Evolutionary conservation across 306 rosid genomes (phyloP), one percentile per base, ranked within the genome.

Genomic region (Cucurbita maxima): DNA sequence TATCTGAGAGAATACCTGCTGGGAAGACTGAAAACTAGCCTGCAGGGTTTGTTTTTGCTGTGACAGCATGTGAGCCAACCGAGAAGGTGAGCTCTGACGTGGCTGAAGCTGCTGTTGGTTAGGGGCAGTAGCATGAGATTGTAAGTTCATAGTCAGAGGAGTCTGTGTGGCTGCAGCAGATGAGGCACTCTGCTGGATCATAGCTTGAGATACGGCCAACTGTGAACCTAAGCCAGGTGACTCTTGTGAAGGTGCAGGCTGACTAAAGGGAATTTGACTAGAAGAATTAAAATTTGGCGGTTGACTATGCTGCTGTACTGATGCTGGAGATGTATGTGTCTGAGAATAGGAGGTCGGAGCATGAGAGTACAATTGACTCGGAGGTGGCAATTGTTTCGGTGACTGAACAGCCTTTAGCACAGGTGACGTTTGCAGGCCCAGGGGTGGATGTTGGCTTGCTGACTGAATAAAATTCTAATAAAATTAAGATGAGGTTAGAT

Each of bases 21-120:
- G 97, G 71, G 98, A 93, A 12, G 98, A 88, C 85, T 93, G 88
- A 81, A 89, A 90, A 84, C 95, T 94, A 50, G 98, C 98, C 81
- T 94, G 94, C 79, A 90, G 87, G 76, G 80, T 82, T 79, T 90
- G 97, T 58, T 88, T 94, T 76, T 91, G 98, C 75, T 94, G 98
- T 5, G 97, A 89, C 77, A 90, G 54, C 96, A 90, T 86, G 83
- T 90, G 98, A 60, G 96, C 98, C 79, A 90, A 81, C 63, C 86
- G 96, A 75, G 97, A 90, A 71, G 97, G 90, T 16, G 96, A 83
- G 69, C 87, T 90, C 74, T 86, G 91, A 81, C 59, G 87, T 68
- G 87, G 78, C 58, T 87, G 97, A 58, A 76, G 76, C 67, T 84
- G 88, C 79, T 75, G 89, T 82, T 80, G 85, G 82, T 75, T 89